phyloP scores from a whole-genome alignment of 805 yeast species.

The Wickerhamomyces bovis region DNA sequence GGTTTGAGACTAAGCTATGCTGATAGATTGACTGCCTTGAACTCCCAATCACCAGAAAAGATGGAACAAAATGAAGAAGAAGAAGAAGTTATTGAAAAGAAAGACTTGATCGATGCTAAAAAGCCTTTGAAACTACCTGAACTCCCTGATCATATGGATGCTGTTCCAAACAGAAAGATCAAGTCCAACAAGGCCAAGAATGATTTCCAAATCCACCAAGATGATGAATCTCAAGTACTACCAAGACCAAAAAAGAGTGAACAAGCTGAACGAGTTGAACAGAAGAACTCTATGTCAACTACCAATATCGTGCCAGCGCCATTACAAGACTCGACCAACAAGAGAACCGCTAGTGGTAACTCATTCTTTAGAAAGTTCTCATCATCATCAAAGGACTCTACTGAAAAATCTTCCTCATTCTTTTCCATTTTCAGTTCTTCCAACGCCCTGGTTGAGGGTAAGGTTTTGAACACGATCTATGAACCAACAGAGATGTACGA shows the following conservation, averaged over 20 bases:
- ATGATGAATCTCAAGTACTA: slow-evolving; percentile 12
- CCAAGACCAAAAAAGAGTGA: slow-evolving; percentile 9
- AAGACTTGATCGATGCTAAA: slow-evolving; percentile 2
- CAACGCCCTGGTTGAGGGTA: slow-evolving; percentile 11
- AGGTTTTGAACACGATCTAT: slow-evolving; percentile 27
- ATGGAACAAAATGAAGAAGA: slow-evolving; percentile 3
- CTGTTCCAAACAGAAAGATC: slow-evolving; percentile 5
- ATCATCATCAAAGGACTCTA: slow-evolving; percentile 18
- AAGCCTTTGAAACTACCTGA: slow-evolving; percentile 19
- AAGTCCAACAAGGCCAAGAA: slow-evolving; percentile 3
- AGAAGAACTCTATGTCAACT: slow-evolving; percentile 11
- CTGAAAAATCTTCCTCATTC: slow-evolving; percentile 20
- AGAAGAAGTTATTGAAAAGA: slow-evolving; percentile 6
- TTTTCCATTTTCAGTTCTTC: slow-evolving; percentile 27
- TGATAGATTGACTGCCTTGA: slow-evolving; percentile 29
- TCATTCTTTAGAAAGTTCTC: slow-evolving; percentile 26
- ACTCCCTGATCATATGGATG: slow-evolving; percentile 17
- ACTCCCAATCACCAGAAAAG: neutral
- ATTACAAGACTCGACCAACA: slow-evolving; percentile 20
- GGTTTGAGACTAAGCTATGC: slow-evolving; percentile 32
- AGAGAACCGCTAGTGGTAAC: slow-evolving; percentile 18
- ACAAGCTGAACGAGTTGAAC: slow-evolving; percentile 6
- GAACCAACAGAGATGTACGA: slow-evolving; percentile 50
- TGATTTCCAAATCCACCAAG: slow-evolving; percentile 28
- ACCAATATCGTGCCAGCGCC: slow-evolving; percentile 12